Percentiles rank a stretch among this genome's conserved stretches.
Conservation (phyloP, 2,329 filamentous ascomycete species). For the Colletotrichum destructivum region DNA sequence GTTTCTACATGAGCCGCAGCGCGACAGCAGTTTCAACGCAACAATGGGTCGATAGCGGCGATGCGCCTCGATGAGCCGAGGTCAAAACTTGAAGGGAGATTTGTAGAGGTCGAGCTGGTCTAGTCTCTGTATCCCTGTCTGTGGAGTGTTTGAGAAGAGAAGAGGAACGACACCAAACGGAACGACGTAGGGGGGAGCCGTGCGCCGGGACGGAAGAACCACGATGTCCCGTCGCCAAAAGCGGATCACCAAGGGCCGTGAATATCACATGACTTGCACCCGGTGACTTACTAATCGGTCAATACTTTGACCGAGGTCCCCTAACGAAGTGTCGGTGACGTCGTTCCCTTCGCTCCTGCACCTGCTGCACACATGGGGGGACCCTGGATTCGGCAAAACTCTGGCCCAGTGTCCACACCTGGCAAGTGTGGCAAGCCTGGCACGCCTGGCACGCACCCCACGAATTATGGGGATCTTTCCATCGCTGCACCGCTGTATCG, state of each 20-base stretch:
- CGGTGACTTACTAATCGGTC: background rate
- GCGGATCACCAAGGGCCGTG: too few species aligned
- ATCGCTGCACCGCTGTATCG: background rate
- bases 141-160: background rate
- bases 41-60: constrained; percentile 12
- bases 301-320: background rate
- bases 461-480: constrained; percentile 31
- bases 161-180: constrained; percentile 7
- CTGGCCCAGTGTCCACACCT: background rate
- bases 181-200: constrained; percentile 9
- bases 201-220: constrained; percentile 33
- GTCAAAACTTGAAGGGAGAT: constrained; percentile 7
- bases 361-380: background rate
- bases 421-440: background rate
- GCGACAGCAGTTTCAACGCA: constrained; percentile 3
- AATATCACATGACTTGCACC: too few species aligned
- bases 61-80: constrained; percentile 16
- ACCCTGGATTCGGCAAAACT: constrained; percentile 42
- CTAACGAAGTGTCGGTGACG: constrained; percentile 24
- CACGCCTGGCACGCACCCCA: constrained; percentile 16
- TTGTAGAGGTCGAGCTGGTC: background rate
- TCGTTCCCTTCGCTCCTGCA: constrained; percentile 5
- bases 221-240: background rate
- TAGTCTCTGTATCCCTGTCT: constrained; percentile 20
- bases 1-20: constrained; percentile 2